phyloP scores from a whole-genome alignment of 495 filamentous ascomycete genomes.

The Filosporella fistucella region DNA sequence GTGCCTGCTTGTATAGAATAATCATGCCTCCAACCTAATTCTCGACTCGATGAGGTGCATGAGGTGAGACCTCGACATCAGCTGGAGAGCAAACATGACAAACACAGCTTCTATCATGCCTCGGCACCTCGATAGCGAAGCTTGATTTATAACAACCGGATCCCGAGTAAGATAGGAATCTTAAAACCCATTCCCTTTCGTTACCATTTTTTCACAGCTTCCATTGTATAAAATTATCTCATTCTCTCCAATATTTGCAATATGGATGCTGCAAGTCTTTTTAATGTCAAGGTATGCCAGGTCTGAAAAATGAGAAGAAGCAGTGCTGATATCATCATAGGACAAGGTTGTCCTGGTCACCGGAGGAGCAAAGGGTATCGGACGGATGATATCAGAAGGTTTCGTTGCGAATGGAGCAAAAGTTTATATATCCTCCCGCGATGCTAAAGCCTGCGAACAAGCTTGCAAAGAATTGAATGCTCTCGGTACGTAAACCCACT shows the following conservation, averaged over 20 bases:
- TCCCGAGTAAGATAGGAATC: too few species aligned
- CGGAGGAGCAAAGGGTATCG: slow-evolving; percentile 57
- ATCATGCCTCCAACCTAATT: too few species aligned
- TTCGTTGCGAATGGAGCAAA: slow-evolving; percentile 76
- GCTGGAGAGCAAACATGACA: too few species aligned
- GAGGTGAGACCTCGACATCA: too few species aligned
- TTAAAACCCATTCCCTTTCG: not conserved
- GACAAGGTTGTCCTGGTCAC: slow-evolving; percentile 39
- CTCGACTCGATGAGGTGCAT: too few species aligned
- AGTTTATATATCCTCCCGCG: slow-evolving; percentile 79
- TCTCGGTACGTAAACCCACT: slow-evolving; percentile 30
- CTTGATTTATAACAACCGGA: too few species aligned
- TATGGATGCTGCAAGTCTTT: slow-evolving; percentile 23
- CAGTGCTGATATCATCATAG: slow-evolving; percentile 4
- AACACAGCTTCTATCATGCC: too few species aligned
- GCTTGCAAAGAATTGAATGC: slow-evolving; percentile 58
- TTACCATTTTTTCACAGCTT: not conserved
- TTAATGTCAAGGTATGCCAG: slow-evolving; percentile 22
- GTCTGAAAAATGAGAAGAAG: not conserved
- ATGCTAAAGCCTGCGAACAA: slow-evolving; percentile 53
- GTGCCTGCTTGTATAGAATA: too few species aligned
- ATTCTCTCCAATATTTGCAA: not conserved
- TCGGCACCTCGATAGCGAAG: too few species aligned
- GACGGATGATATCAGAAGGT: slow-evolving; percentile 77
- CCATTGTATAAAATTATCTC: too few species aligned